Base-by-base conservation (phyloP, 2,329 filamentous ascomycete species). In the Apiospora koreana region DNA sequence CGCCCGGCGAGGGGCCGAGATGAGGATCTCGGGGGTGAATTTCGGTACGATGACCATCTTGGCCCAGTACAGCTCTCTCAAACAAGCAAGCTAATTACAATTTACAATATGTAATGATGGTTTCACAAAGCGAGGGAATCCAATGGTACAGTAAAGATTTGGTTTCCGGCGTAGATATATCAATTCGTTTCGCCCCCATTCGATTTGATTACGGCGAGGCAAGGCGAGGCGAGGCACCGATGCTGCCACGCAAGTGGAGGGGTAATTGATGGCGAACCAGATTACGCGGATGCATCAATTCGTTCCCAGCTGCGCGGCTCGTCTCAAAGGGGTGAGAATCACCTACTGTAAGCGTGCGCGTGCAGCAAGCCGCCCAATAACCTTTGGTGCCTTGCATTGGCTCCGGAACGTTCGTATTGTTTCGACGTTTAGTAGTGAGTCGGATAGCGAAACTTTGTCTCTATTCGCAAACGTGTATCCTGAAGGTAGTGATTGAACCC, bases 21-120 rank as follows among this genome's bases (percentile, higher is more conserved):
- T 73, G 58, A 82, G 74, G 5, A 74, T 69, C 72, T 82, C 79
- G 14, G 80, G 76, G 21, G 79, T 81, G 70, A 81, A 74, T 43
- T 77, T 76, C 28, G 66, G 66, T 23, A 66, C 64, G 23, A 66
- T 42, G 25, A 66, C 64, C 64, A 66, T 66, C 12, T 65, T 65
- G 1, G 8, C 10, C 14, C 28, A 35, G 21, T 10, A 12, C n/a
- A 14, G 45, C 45, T 48, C 45, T 46, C 16, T 21, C 2, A 31
- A 9, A 16, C 16, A 28, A 35, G 25, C 25, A 14, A 58, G 28
- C n/a, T 58, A 21, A 31, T 35, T 35, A 50, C 50, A 10, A 28
- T 12, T 48, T 8, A 35, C 35, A 35, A 25, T n/a, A n/a, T 46
- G 14, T 41, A 41, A 10, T 5, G 38, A 10, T 12, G 38, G 38